Conservation (phyloP, 2,329 filamentous ascomycete species). For the Cytospora leucostoma region DNA sequence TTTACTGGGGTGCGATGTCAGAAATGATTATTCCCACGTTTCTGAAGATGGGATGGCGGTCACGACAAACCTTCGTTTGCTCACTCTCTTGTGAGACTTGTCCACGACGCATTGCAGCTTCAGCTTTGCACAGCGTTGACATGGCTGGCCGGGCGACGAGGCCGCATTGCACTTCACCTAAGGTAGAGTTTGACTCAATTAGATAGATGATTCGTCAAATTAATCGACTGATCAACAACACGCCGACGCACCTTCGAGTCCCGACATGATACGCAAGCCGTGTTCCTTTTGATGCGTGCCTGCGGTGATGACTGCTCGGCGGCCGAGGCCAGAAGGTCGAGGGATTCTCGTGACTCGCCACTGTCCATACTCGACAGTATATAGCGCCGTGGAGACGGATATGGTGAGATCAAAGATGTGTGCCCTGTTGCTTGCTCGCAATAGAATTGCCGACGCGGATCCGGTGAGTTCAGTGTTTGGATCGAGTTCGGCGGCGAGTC, state of each 20-base stretch:
- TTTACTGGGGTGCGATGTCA: constrained; percentile 43
- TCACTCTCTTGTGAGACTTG: constrained; percentile 49
- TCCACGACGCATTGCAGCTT: constrained; percentile 48
- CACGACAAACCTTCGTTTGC: constrained; percentile 43
- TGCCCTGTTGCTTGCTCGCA: constrained; percentile 4
- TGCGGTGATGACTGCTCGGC: constrained; percentile 28
- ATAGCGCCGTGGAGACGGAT: background rate
- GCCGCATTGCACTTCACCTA: constrained; percentile 50
- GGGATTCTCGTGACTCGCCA: constrained; percentile 26
- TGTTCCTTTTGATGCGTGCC: constrained; percentile 27
- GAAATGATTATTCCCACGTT: background rate
- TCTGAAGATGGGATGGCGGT: background rate
- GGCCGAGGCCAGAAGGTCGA: constrained; percentile 27
- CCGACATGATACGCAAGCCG: constrained; percentile 27
- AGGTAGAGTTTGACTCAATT: background rate
- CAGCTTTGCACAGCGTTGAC: constrained; percentile 48
- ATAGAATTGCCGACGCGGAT: constrained; percentile 10
- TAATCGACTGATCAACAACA: background rate
- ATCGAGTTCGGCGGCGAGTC: constrained; percentile 9
- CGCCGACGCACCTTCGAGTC: constrained; percentile 18
- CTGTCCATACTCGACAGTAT: constrained; percentile 12
- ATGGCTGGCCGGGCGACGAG: constrained; percentile 42
- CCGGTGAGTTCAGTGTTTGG: constrained; percentile 6
- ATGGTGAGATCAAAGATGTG: constrained; percentile 5
- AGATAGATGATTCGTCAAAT: background rate